Base-by-base conservation (phyloP, 2,329 filamentous ascomycete genomes). In the Neonectria hederae region DNA sequence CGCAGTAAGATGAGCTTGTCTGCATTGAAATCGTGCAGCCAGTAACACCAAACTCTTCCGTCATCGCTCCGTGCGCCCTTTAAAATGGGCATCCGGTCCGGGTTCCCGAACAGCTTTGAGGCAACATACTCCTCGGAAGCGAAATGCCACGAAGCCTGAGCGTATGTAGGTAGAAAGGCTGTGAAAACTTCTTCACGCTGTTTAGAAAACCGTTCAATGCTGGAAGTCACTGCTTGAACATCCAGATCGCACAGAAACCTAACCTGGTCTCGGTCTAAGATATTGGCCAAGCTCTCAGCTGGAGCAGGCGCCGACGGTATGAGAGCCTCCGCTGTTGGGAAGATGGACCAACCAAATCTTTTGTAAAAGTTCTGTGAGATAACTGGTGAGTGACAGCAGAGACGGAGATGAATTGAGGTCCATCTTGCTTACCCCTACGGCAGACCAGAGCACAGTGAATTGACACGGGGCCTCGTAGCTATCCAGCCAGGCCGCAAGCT, bases 391-490 rank as follows among this genome's bases (percentile, higher is more conserved):
- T 21, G 10, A 28, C 5, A 5, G 4, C 6, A 53, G 19, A 14
- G 4, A 11, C 4, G 24, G 11, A n/a, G 5, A 5, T 10, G 14
- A 14, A 8, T 4, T 5, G 2, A 13, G 21, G 7, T 22, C 28
- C 42, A 9, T 22, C 11, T 17, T 5, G 32, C 28, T 40, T 40
- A 53, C 51, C 3, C 30, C 51, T 22, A 53, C 51, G 9, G 51
- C 51, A n/a, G 51, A 53, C 51, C 51, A 53, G 10, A 53, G 51
- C 17, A 53, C 32, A 4, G 51, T 40, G 51, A 53, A 53, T 35
- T 53, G 26, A 11, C 51, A 53, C 9, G 28, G 11, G 17, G 19
- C 30, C 32, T 38, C 28, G 21, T 53, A 19, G 9, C 30, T 53
- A 24, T 53, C 51, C 19, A 53, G 8, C 51, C 51, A 53, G 10